A percentile compares a stretch with the other conserved stretches of the same genome.
These are phyloP conservation scores for Cokeromyces recurvatus DNA, from an alignment of 371 early-diverging fungal species.

Conservation along the genomic window DNA sequence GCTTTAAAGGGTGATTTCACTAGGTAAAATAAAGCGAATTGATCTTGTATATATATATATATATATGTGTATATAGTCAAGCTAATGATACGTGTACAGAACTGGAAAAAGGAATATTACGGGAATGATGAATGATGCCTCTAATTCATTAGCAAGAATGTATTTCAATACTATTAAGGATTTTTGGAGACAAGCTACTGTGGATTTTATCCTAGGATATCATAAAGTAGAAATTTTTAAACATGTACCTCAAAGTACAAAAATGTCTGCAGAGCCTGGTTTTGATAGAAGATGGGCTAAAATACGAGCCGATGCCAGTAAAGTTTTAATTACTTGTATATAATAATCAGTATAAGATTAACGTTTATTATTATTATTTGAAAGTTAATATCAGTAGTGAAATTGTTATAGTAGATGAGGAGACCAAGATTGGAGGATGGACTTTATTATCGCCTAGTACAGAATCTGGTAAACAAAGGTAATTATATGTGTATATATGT, in stretches of 20 bases:
- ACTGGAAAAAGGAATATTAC: conserved; percentile 66
- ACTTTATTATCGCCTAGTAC: conserved; percentile 60
- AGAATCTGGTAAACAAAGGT: conserved; percentile 16
- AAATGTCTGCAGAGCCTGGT: conserved; percentile 54
- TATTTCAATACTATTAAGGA: conserved; percentile 69
- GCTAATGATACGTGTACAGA: conserved; percentile 5
- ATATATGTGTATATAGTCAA: too few relatives aligned
- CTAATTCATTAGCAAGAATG: conserved; percentile 66
- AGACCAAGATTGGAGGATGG: conserved; percentile 52
- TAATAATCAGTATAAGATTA: too few relatives aligned
- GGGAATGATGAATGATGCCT: conserved; percentile 73
- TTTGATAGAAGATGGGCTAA: conserved; percentile 46
- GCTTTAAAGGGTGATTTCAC: conserved; percentile 74
- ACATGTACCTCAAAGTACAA: conserved; percentile 35
- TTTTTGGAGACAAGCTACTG: conserved; percentile 54
- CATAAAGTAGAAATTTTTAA: conserved; percentile 45
- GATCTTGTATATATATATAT: neutral
- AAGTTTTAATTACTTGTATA: neutral
- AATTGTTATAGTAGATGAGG: conserved; percentile 61
- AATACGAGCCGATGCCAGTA: conserved; percentile 47
- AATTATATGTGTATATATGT: neutral
- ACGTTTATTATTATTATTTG: too few relatives aligned
- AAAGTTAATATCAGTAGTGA: conserved; percentile 50
- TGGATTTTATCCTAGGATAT: conserved; percentile 46
- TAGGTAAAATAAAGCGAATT: conserved; percentile 18